Evolutionary conservation across 495 filamentous ascomycete genomes (phyloP).

Genomic region (Penicillium goetzii): DNA sequence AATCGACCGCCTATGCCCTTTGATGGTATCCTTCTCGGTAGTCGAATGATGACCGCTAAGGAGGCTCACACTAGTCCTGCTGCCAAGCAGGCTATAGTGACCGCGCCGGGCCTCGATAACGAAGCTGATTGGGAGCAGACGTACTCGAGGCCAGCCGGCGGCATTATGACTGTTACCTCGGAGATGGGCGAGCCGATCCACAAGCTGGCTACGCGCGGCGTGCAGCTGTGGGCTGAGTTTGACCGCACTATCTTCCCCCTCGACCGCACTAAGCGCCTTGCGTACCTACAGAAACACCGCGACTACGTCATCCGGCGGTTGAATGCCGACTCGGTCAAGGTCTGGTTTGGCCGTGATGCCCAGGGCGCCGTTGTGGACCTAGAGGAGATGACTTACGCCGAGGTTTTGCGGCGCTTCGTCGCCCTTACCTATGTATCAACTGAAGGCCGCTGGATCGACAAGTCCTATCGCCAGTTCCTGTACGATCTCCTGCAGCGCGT

Average conservation of each 20-base stretch:
- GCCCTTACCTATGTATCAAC: slow-evolving; percentile 92
- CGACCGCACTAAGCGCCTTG: slow-evolving; percentile 81
- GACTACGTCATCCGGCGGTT: slow-evolving; percentile 96
- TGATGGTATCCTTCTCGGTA: slow-evolving; percentile 51
- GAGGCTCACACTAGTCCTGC: slow-evolving; percentile 91
- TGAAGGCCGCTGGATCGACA: slow-evolving; percentile 90
- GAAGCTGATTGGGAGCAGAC: slow-evolving; percentile 95
- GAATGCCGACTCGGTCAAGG: slow-evolving; percentile 97
- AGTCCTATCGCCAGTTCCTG: slow-evolving; percentile 62
- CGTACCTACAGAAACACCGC: slow-evolving; percentile 84
- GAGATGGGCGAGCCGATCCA: slow-evolving; percentile 99
- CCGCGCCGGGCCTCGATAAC: slow-evolving; percentile 77
- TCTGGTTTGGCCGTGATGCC: slow-evolving; percentile 94
- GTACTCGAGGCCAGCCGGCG: slow-evolving; percentile 87
- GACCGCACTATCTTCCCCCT: slow-evolving; percentile 95
- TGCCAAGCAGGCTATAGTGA: slow-evolving; percentile 92
- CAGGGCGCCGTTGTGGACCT: slow-evolving; percentile 78
- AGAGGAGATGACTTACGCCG: slow-evolving; percentile 96
- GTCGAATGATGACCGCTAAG: slow-evolving; percentile 53
- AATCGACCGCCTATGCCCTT: slow-evolving; percentile 47
- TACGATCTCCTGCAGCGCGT: background rate
- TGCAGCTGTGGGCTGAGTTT: slow-evolving; percentile 96
- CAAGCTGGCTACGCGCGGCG: slow-evolving; percentile 93
- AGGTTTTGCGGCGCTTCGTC: slow-evolving; percentile 90
- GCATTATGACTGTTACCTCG: slow-evolving; percentile 91